Base-by-base conservation (phyloP, 257 asterid species). In the Petunia axillaris region DNA sequence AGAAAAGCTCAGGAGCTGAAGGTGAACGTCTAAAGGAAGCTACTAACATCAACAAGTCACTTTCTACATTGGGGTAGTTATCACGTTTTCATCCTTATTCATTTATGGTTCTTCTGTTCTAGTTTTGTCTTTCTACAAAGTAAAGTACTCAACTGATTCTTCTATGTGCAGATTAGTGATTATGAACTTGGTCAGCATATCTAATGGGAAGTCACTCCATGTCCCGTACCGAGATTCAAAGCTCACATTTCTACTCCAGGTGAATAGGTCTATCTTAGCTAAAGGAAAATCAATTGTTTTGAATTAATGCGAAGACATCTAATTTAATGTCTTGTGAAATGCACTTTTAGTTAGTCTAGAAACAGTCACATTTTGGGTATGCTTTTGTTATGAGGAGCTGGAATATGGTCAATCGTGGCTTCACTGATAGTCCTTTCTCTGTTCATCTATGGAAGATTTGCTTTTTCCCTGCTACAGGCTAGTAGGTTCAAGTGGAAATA, bases 231-330 rank as follows among this genome's bases (percentile, higher is more conserved):
- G 99, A 82, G 98, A 96, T 87, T 96, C 99, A 63, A 96, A 94
- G 90, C 97, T 94, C 81, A 96, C 99, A n/a, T 94, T 95, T 90
- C 89, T 94, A 89, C 97, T 96, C 82, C 98, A 96, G 99, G 99
- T 96, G 82, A 83, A 66, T 81, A 57, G 43, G 81, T 80, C n/a
- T 82, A 59, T 44, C 81, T 79, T 64, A 58, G 81, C 75, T 64
- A 84, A 36, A 64, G 43, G 75, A 84, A 79, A 60, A 10, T 41
- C 36, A 70, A 43, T 68, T 76, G 52, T 76, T 70, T 46, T 48
- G 76, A 79, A 54, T 79, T 64, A 64, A 63, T 73, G 35, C 50
- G 78, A 71, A 73, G 25, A 55, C 46, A 73, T 48, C 46, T 52
- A 52, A 8, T 52, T 52, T 3, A 52, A 43, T 67, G 39, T n/a